Base-by-base conservation (phyloP, 2,329 filamentous ascomycete genomes). In the Cytospora paraplurivora region DNA sequence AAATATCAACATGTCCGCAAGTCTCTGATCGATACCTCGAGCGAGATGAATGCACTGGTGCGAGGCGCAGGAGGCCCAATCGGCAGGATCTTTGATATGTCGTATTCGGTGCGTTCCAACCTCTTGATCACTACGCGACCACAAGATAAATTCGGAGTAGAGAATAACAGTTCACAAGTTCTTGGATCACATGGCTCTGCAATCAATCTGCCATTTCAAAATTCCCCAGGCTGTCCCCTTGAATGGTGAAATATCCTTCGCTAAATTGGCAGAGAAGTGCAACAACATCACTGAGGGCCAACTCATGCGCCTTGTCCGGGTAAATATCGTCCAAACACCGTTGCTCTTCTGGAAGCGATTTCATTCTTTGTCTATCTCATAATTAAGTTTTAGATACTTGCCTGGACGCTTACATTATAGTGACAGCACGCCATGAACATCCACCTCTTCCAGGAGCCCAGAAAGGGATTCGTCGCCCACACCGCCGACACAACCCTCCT, bases 81-180 rank as follows among this genome's bases (percentile, higher is more conserved):
- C 15, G 33, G 52, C 7, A 54, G 52, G 19, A 54, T 54, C 52
- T 54, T 54, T 19, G 27, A 54, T 17, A 54, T 54, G 52, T 54
- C 52, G 17, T 54, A 54, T 19, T 54, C 52, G n/a, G 52, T 54
- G 52, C 4, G 52, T 34, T 33, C 33, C 19, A 15, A 19, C 17
- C 7, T 33, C 1, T 4, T 27, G 21, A 10, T 13, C 32, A 21
- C 21, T 52, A 51, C 7, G 7, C 6, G 15, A 12, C 5, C 11
- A 51, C 7, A 5, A 15, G n/a, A 54, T 17, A 35, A 10, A 54
- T 4, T 10, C 1, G 10, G 33, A 15, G 50, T n/a, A 5, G 32
- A n/a, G 6, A 10, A 19, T 34, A 33, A 52, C 21, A 52, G 8
- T 11, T 15, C n/a, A 10, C n/a, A 32, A 54, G 52, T 54, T 33